Base-by-base conservation (phyloP, 2,329 filamentous ascomycete species). In the Aphanocladium album region DNA sequence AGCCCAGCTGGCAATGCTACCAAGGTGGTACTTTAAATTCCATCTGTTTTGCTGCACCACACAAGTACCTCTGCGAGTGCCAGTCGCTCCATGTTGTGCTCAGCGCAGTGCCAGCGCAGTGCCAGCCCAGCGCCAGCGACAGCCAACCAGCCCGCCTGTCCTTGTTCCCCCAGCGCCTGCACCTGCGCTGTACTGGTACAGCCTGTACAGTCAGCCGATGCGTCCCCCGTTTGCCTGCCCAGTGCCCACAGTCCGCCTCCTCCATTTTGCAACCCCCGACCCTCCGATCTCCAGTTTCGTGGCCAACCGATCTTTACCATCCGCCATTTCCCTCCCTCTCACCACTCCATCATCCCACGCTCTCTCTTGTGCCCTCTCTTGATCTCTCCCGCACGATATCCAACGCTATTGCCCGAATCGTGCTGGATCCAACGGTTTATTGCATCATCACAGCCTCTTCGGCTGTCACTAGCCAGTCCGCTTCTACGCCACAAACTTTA, bases 201-300 rank as follows among this genome's bases (percentile, higher is more conserved):
- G n/a, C n/a, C n/a, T n/a, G n/a, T n/a, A n/a, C n/a, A n/a, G n/a
- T 46, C 43, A 57, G 54, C 46, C 46, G 16, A 4, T 50, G 35
- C 17, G n/a, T n/a, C 49, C 11, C 49, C 49, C 46, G 33, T 35
- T 35, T 35, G 33, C 12, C 33, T 35, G 33, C 33, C 33, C 54
- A 37, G 27, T 49, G 56, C 19, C 46, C 56, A 49, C 54, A 35
- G n/a, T 58, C 46, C 46, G 35, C 35, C 46, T 50, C 35, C 56
- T 58, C 56, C 46, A 58, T 58, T 58, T 51, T 58, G 43, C 54
- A 57, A 56, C 30, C 55, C 33, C 55, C 52, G 52, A 51, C 45
- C 35, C 56, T 50, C 56, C 56, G 56, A 58, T 58, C 33, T 27
- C 17, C 23, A 39, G 41, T 47, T 37, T 51, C 35, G 27, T 51